phyloP scores from a whole-genome alignment of 306 rosid genomes.

The Gleditsia sinensis region DNA sequence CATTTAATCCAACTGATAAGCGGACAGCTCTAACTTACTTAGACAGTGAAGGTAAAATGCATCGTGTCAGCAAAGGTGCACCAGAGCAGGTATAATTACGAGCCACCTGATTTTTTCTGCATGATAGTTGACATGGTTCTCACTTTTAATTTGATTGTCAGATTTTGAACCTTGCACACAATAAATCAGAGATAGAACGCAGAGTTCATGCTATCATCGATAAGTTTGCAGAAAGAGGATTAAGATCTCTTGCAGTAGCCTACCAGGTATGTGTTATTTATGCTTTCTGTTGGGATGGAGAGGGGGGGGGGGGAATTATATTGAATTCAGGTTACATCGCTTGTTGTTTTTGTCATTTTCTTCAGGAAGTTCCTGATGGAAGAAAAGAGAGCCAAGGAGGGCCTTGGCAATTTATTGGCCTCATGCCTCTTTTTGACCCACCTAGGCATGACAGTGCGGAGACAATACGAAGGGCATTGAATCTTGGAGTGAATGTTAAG shows the following conservation, averaged over 20 bases:
- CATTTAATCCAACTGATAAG: constrained; percentile 88
- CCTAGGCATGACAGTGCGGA: constrained; percentile 94
- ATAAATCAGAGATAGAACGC: constrained; percentile 69
- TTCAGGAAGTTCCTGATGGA: constrained; percentile 84
- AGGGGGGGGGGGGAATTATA: neutral
- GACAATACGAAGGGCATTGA: constrained; percentile 73
- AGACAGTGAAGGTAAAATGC: constrained; percentile 71
- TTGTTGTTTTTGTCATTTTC: constrained; percentile 6
- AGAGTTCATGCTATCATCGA: constrained; percentile 75
- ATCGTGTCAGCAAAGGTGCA: constrained; percentile 89
- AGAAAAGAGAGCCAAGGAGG: constrained; percentile 76
- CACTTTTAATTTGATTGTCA: constrained; percentile 36
- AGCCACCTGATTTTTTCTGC: neutral
- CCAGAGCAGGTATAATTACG: constrained; percentile 74
- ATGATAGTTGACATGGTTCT: constrained; percentile 23
- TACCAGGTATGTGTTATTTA: constrained; percentile 58
- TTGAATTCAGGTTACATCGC: neutral
- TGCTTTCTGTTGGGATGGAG: neutral
- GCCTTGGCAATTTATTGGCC: constrained; percentile 76
- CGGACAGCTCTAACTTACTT: constrained; percentile 82
- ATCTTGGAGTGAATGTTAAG: constrained; percentile 86
- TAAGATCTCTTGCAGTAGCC: constrained; percentile 84
- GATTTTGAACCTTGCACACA: constrained; percentile 81
- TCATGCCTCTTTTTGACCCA: constrained; percentile 83
- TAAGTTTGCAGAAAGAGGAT: constrained; percentile 79